These are phyloP conservation scores for Rhytidhysteron rufulum DNA, from an alignment of 2,329 filamentous ascomycete genomes.

Conservation along the genomic window DNA sequence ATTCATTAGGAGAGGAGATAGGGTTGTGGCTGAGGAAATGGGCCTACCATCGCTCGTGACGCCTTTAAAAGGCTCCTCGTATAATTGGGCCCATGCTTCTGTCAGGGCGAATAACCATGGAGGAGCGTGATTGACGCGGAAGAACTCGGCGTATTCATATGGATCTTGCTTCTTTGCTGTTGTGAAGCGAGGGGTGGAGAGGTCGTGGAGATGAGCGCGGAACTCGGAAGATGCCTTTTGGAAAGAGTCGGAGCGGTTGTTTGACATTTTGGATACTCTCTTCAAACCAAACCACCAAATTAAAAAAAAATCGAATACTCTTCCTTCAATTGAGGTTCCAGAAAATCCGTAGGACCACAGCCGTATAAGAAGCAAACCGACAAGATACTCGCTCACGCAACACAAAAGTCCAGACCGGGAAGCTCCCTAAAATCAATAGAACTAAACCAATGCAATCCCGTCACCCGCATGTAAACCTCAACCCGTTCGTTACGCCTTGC, in stretches of 20 bases:
- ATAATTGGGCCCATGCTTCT: constrained; percentile 34
- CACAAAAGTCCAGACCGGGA: too few species aligned
- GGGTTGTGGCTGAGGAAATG: not conserved
- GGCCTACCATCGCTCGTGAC: constrained; percentile 62
- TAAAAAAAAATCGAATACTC: too few species aligned
- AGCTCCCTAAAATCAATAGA: too few species aligned
- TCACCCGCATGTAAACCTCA: too few species aligned
- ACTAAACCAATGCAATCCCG: too few species aligned
- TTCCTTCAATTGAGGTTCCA: too few species aligned
- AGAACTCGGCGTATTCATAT: constrained; percentile 58
- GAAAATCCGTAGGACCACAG: too few species aligned
- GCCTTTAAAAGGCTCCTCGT: constrained; percentile 65
- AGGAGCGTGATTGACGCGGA: constrained; percentile 56
- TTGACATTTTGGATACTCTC: not conserved
- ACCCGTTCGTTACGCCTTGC: too few species aligned
- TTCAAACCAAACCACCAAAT: too few species aligned
- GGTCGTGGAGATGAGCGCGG: constrained; percentile 60
- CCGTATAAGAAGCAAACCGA: too few species aligned
- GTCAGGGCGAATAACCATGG: constrained; percentile 57
- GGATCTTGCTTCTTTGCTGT: constrained; percentile 60
- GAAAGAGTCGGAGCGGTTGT: constrained; percentile 3
- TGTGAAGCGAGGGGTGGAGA: constrained; percentile 58
- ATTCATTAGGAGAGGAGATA: not conserved
- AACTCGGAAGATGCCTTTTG: constrained; percentile 40
- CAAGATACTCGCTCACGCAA: too few species aligned